These are phyloP conservation scores for Magnusiomyces suaveolens DNA, from an alignment of 1,139 yeast species.

Conservation along the genomic window DNA sequence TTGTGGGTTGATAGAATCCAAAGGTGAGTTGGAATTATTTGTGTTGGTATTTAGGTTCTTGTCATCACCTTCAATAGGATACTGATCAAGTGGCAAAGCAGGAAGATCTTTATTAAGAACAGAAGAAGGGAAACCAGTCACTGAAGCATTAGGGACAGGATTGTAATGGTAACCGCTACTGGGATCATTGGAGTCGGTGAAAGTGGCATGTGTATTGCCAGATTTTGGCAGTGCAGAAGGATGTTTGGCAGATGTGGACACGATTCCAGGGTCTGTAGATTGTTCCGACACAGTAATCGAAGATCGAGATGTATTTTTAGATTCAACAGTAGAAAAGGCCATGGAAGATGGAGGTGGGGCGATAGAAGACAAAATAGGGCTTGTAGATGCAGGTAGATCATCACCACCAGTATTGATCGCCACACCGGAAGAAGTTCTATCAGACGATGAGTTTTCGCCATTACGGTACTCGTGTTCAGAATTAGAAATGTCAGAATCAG, in stretches of 20 bases:
- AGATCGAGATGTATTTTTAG: neutral
- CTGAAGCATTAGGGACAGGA: neutral
- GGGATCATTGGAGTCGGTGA: too few relatives aligned
- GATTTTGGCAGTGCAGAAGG: neutral
- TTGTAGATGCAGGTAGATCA: neutral
- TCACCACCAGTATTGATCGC: neutral
- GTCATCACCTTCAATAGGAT: slow-evolving; percentile 5
- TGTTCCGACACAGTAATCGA: neutral
- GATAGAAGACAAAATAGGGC: neutral
- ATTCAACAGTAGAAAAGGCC: neutral
- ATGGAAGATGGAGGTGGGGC: neutral
- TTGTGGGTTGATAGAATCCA: neutral
- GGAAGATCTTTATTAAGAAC: slow-evolving; percentile 15
- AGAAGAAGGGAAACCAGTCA: neutral
- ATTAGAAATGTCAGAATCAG: neutral
- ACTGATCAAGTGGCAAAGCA: slow-evolving; percentile 1
- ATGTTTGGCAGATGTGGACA: neutral
- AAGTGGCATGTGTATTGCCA: neutral
- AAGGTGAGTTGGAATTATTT: neutral
- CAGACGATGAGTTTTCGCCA: too few relatives aligned
- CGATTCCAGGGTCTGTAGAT: neutral
- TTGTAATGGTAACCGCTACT: neutral
- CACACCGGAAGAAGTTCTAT: neutral
- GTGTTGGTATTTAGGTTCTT: too few relatives aligned
- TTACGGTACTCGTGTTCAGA: neutral